A percentile compares a stretch with the other conserved stretches of the same genome.
Evolutionary conservation across 768 basidiomycete species (phyloP).

Genomic region (Nidula microcarpa): DNA sequence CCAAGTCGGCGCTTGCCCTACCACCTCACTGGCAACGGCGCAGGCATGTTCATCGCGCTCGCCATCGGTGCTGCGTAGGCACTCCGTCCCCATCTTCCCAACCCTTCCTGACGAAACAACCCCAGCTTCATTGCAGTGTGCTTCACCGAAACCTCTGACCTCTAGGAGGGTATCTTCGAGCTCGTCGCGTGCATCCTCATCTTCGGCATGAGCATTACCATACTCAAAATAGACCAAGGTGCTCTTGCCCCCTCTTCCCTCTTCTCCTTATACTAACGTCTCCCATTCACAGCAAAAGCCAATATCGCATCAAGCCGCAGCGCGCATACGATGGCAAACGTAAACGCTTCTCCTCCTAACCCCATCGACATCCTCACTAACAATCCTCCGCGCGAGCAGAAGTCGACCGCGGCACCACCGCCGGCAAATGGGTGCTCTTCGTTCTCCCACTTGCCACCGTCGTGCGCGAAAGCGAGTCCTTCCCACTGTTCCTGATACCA

Average conservation of each 20-base stretch:
- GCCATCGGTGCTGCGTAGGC: constrained; percentile 77
- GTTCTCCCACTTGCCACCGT: constrained; percentile 89
- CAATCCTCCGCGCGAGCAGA: constrained; percentile 21
- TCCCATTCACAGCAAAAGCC: constrained; percentile 68
- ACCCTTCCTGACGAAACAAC: not conserved
- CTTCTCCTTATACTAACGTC: not conserved
- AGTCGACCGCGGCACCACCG: constrained; percentile 43
- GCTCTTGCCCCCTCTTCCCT: too few relatives aligned
- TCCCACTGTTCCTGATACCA: too few relatives aligned
- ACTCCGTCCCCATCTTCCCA: not conserved
- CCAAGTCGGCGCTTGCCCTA: constrained; percentile 36
- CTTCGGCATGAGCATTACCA: constrained; percentile 89
- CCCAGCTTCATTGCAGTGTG: constrained; percentile 82
- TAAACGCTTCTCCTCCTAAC: constrained; percentile 22
- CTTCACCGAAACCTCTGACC: constrained; percentile 85
- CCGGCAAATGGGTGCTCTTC: constrained; percentile 86
- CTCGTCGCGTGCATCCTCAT: constrained; percentile 78
- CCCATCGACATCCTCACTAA: not conserved
- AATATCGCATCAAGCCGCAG: constrained; percentile 89
- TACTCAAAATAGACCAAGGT: constrained; percentile 91
- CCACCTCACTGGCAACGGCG: constrained; percentile 46
- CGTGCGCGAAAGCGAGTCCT: constrained; percentile 79
- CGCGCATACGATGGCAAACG: constrained; percentile 66
- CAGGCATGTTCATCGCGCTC: constrained; percentile 74
- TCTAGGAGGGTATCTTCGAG: constrained; percentile 78